Conservation (phyloP, 2,329 filamentous ascomycete species). For the Pezizomycotina sp. region DNA sequence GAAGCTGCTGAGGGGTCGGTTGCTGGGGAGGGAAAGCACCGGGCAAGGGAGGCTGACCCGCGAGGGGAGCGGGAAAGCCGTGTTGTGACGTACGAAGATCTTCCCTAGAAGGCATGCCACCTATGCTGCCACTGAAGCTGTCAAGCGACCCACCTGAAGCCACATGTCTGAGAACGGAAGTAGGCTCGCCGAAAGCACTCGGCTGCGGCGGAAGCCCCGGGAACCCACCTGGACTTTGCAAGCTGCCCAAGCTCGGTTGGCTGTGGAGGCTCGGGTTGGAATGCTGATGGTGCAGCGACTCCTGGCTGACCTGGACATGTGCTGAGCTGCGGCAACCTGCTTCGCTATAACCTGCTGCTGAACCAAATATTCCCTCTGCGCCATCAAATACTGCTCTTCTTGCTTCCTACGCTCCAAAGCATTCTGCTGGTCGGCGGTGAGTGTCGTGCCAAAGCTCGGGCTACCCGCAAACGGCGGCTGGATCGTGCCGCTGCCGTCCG, state of each 20-base stretch:
- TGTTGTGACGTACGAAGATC: no score
- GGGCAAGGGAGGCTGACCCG: no score
- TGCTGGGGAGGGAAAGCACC: conserved; percentile 9
- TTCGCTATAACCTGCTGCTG: conserved; percentile 57
- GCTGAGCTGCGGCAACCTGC: conserved; percentile 51
- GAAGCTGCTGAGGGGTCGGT: conserved; percentile 5
- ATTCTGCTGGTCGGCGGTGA: conserved; percentile 96
- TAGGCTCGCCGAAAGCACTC: conserved; percentile 19
- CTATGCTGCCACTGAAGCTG: conserved; percentile 3
- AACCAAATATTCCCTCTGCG: conserved; percentile 82
- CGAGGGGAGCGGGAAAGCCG: conserved; percentile 8
- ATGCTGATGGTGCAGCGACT: conserved; percentile 72
- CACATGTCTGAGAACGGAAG: conserved; percentile 12
- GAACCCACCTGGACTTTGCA: conserved; percentile 32
- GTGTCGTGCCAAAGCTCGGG: conserved; percentile 84
- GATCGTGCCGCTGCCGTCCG: conserved; percentile 39
- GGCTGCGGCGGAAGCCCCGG: conserved; percentile 19
- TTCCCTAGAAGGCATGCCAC: no score
- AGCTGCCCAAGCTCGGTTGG: conserved; percentile 90
- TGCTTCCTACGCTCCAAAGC: conserved; percentile 91
- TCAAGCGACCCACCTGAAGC: conserved; percentile 16
- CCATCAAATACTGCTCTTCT: conserved; percentile 94
- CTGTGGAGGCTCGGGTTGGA: conserved; percentile 93
- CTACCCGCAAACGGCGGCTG: conserved; percentile 81
- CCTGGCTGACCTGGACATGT: conserved; percentile 39